Percentiles rank a stretch among this genome's conserved stretches.
These are phyloP conservation scores for Amanita molliuscula DNA, from an alignment of 768 basidiomycete species.

Conservation along the genomic window DNA sequence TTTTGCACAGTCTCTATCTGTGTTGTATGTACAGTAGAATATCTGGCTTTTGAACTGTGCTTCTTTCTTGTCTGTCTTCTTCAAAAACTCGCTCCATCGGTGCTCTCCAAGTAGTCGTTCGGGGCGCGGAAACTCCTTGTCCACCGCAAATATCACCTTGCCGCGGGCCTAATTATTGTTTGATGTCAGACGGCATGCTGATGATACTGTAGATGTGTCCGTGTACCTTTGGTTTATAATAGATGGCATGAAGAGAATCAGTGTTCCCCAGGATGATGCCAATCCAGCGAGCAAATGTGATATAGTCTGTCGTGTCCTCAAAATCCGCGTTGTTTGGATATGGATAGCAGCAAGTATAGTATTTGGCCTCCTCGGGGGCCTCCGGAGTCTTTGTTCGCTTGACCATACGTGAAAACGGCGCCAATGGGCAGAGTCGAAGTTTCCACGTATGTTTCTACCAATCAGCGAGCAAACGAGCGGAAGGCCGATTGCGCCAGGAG, in stretches of 20 bases:
- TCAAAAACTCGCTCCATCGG: slow-evolving; percentile 37
- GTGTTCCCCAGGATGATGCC: slow-evolving; percentile 28
- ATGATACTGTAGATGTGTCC: too few relatives aligned
- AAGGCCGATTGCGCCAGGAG: too few relatives aligned
- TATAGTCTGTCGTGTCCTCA: slow-evolving; percentile 28
- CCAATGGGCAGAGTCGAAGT: too few relatives aligned
- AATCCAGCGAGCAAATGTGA: slow-evolving; percentile 35
- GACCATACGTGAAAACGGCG: slow-evolving; percentile 18
- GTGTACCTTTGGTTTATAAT: slow-evolving; percentile 35
- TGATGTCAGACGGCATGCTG: background rate
- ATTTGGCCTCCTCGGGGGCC: slow-evolving; percentile 32
- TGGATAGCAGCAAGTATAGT: slow-evolving; percentile 36
- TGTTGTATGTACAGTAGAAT: slow-evolving; percentile 32
- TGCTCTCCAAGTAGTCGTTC: slow-evolving; percentile 39
- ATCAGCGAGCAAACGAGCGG: too few relatives aligned
- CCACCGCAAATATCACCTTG: slow-evolving; percentile 36
- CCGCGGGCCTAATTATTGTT: slow-evolving; percentile 22
- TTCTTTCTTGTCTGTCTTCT: slow-evolving; percentile 27
- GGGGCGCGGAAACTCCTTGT: slow-evolving; percentile 23
- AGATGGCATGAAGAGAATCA: slow-evolving; percentile 28
- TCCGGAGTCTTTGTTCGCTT: slow-evolving; percentile 31
- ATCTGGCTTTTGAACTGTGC: slow-evolving; percentile 24
- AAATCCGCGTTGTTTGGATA: slow-evolving; percentile 33
- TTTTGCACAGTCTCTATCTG: slow-evolving; percentile 34
- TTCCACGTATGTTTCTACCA: too few relatives aligned